These are phyloP conservation scores for Colletotrichum gloeosporioides DNA, from an alignment of 2,329 filamentous ascomycete genomes.

Conservation along the genomic window DNA sequence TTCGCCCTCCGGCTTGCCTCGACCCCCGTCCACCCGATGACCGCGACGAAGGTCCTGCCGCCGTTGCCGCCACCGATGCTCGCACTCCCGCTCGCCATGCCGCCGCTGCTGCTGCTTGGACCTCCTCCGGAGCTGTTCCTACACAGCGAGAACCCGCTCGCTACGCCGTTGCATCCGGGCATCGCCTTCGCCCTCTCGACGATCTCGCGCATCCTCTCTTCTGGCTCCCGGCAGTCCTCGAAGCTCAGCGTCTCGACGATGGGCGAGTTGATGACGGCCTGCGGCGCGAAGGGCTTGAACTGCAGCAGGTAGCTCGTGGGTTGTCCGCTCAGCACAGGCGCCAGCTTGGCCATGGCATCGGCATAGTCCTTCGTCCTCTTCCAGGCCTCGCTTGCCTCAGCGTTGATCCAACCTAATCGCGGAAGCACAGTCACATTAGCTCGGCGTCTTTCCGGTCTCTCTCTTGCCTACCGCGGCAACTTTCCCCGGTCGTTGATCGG, in stretches of 20 bases:
- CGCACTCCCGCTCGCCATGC: background rate
- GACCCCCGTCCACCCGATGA: slow-evolving; percentile 28
- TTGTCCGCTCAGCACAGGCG: slow-evolving; percentile 25
- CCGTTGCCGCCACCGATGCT: slow-evolving; percentile 12
- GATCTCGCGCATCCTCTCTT: slow-evolving; percentile 31
- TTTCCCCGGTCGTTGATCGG: background rate
- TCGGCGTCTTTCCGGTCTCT: background rate
- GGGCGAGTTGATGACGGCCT: slow-evolving; percentile 30
- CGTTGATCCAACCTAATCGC: slow-evolving; percentile 26
- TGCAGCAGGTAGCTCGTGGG: slow-evolving; percentile 26
- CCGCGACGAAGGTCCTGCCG: slow-evolving; percentile 27
- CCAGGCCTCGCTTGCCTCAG: slow-evolving; percentile 26
- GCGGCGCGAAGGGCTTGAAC: slow-evolving; percentile 31
- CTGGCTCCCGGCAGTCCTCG: slow-evolving; percentile 43
- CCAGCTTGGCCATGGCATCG: slow-evolving; percentile 23
- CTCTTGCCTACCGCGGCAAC: background rate
- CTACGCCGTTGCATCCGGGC: slow-evolving; percentile 29
- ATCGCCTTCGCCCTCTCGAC: slow-evolving; percentile 25
- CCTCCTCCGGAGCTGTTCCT: background rate
- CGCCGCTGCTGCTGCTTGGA: background rate
- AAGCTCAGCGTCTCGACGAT: slow-evolving; percentile 46
- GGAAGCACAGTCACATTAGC: background rate
- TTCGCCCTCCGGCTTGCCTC: slow-evolving; percentile 27
- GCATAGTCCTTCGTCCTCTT: slow-evolving; percentile 21
- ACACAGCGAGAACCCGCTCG: slow-evolving; percentile 25